Base-by-base conservation (phyloP, 2,329 filamentous ascomycete species). In the Penicillium occitanis region DNA sequence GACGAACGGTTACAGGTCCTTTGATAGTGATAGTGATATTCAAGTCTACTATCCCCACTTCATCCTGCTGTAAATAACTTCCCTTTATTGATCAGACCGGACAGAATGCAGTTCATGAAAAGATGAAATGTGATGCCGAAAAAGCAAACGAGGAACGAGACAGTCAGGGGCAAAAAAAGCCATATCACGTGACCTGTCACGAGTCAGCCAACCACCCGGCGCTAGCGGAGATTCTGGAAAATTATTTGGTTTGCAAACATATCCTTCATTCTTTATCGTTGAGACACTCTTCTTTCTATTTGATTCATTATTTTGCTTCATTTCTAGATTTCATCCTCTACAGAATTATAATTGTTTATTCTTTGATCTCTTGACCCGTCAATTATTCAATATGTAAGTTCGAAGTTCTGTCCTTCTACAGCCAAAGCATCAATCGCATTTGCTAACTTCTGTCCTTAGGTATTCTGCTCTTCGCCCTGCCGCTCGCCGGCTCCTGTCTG, bases 391-490 rank as follows among this genome's bases (percentile, higher is more conserved):
- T 19, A 60, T 60, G 57, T 60, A 28, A 60, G 57, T 33, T 30
- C 13, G 37, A 42, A 22, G 7, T 46, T 42, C 14, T 33, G n/a
- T 19, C n/a, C 19, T 13, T 19, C 5, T 2, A 8, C 33, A 37
- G n/a, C n/a, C 33, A 25, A 19, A 30, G n/a, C 28, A 53, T 57
- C 10, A 11, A 25, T 57, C 33, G 33, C 53, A 40, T 57, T 50
- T 55, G 30, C 51, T 55, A 1, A 53, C 35, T 44, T n/a, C 14
- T 58, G 30, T 22, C 19, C 14, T 30, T 28, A 88, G 86, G 86
- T 84, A 83, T 78, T 80, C 57, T 65, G 63, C 81, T 69, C 78
- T 90, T 70, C 85, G 86, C 68, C 85, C 85, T 72, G 80, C 83
- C 70, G 85, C 86, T 70, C 79, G 83, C 73, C 84, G 86, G 73